Evolutionary conservation across 2,329 filamentous ascomycete genomes (phyloP), one percentile per base, ranked within the genome.

Genomic region (Fusarium annulatum): DNA sequence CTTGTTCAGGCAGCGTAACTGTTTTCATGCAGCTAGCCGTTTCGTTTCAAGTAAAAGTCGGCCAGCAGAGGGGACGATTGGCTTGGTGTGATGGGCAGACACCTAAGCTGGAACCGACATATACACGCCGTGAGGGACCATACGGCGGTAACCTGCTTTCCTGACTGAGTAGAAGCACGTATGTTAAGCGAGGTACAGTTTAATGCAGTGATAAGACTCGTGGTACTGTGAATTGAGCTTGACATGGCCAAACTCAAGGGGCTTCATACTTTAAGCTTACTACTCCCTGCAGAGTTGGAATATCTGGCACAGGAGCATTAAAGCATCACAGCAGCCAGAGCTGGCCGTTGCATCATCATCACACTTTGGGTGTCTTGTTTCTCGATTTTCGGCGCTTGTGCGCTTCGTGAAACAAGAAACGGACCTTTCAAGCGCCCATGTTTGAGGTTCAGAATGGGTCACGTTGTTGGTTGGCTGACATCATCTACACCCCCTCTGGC

Each of bases 381-480:
- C n/a, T 65, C 34, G 28, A 46, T 33, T 57, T 67, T 43, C 42
- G 38, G 74, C 73, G 67, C 66, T 76, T 78, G 71, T 74, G 71
- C 73, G 73, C 69, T 75, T 77, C 38, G 69, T 77, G 76, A 74
- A 78, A 78, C 76, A 52, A 48, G 21, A 64, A 52, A 69, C 41
- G 61, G 64, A 64, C 43, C 62, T 56, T 61, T 39, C 52, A 68
- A 68, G 65, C 67, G 64, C 58, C 64, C 51, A 53, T 57, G 74
- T 77, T 76, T 76, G 70, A 75, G 34, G 60, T 66, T 61, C 21
- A 48, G 59, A 63, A 68, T 64, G 59, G 67, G 52, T 36, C 55
- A 62, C 26, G 49, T 36, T 12, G 42, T 64, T 76, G 75, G 75
- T 77, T 77, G 75, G 72, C 45, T 61, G 28, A 21, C 18, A 48